Conservation (phyloP, 2,329 filamentous ascomycete genomes). For the Phyllosticta paracitricarpa region DNA sequence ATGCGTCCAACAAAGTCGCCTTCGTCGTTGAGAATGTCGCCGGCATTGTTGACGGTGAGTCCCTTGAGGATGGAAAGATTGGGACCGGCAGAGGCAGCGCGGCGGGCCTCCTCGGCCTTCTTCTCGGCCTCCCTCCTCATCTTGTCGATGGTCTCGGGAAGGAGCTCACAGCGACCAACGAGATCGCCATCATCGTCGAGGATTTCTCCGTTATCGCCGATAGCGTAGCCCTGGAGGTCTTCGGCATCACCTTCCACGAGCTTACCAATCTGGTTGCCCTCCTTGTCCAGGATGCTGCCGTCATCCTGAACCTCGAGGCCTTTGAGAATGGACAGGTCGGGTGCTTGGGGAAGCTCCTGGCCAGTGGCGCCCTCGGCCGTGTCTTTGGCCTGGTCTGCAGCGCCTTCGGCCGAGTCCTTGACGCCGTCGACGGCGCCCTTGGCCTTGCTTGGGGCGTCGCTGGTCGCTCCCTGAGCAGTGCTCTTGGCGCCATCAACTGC, state of each 20-base stretch:
- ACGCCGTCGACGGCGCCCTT: slow-evolving; percentile 14
- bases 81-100: slow-evolving; percentile 29
- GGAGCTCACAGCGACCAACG: slow-evolving; percentile 43
- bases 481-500: slow-evolving; percentile 15
- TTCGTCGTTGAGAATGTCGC: slow-evolving; percentile 41
- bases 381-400: slow-evolving; percentile 14
- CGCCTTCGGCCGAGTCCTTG: slow-evolving; percentile 14
- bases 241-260: slow-evolving; percentile 44
- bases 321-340: slow-evolving; percentile 39
- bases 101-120: slow-evolving; percentile 16
- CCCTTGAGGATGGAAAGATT: slow-evolving; percentile 38
- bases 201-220: slow-evolving; percentile 46
- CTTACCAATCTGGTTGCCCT: slow-evolving; percentile 39
- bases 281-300: slow-evolving; percentile 42
- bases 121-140: slow-evolving; percentile 24
- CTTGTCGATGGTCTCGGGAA: slow-evolving; percentile 35
- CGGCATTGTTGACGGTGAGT: slow-evolving; percentile 36
- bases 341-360: slow-evolving; percentile 28
- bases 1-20: slow-evolving; percentile 41
- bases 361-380: slow-evolving; percentile 16
- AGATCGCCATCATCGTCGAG: slow-evolving; percentile 46
- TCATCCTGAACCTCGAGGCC: slow-evolving; percentile 45
- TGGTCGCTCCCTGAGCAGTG: slow-evolving; percentile 12
- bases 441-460: slow-evolving; percentile 4
- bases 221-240: slow-evolving; percentile 41